Conservation (phyloP, 495 filamentous ascomycete species). For the Podospora australis region DNA sequence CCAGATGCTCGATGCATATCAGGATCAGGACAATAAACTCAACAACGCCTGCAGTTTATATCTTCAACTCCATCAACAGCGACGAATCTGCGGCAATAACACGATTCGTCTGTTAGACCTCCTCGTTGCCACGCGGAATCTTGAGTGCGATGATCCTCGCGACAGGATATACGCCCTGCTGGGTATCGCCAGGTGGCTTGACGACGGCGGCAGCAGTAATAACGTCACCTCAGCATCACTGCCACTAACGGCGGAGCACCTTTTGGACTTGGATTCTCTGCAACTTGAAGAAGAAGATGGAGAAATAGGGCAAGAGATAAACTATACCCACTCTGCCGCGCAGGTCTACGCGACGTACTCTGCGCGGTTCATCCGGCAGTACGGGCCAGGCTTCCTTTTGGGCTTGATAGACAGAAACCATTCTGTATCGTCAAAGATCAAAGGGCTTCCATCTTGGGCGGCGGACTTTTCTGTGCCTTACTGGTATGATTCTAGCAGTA, state of each 20-base stretch:
- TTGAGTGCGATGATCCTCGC: constrained; percentile 11
- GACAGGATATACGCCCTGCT: constrained; percentile 16
- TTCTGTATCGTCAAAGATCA: too few relatives aligned
- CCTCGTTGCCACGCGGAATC: neutral
- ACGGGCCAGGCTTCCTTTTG: constrained; percentile 16
- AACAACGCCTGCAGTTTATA: neutral
- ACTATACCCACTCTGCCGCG: constrained; percentile 3
- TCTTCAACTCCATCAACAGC: neutral
- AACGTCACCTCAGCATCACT: neutral
- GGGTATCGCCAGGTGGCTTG: constrained; percentile 5
- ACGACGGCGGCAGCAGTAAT: neutral
- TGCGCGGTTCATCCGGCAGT: constrained; percentile 7
- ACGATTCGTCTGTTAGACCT: constrained; percentile 7
- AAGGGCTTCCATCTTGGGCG: constrained; percentile 12
- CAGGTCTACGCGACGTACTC: constrained; percentile 9
- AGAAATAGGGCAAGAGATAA: neutral
- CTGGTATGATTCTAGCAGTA: constrained; percentile 14
- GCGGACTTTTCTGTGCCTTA: constrained; percentile 15
- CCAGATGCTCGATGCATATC: neutral
- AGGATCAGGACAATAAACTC: neutral
- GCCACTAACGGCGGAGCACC: too few relatives aligned
- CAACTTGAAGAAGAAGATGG: neutral
- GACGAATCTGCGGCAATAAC: neutral
- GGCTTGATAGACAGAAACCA: constrained; percentile 9
- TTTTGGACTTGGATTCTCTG: too few relatives aligned